phyloP scores from a whole-genome alignment of 2,329 filamentous ascomycete genomes.

The Talaromyces sp. region DNA sequence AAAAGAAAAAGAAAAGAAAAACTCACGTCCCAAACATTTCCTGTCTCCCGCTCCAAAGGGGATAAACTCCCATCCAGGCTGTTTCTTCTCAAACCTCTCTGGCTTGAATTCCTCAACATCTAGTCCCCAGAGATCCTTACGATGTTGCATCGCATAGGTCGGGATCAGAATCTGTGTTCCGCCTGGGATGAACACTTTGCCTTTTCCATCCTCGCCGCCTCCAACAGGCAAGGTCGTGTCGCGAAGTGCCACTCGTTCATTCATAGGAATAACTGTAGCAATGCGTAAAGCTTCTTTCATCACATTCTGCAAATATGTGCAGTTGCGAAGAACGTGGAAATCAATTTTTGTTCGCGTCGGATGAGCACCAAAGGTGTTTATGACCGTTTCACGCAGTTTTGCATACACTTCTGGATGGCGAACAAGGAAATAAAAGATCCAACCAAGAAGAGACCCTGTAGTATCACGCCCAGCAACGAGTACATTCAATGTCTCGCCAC shows the following conservation, averaged over 20 bases:
- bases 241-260: constrained; percentile 34
- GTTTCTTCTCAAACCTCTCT: constrained; percentile 13
- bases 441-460: constrained; percentile 30
- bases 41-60: constrained; percentile 25
- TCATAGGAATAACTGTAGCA: constrained; percentile 44
- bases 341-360: constrained; percentile 9
- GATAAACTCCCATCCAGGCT: constrained; percentile 41
- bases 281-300: constrained; percentile 40
- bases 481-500: constrained; percentile 45
- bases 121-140: constrained; percentile 46
- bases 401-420: constrained; percentile 22
- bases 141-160: constrained; percentile 68
- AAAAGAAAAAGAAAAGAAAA: background rate
- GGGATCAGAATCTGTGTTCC: constrained; percentile 64
- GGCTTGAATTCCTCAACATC: constrained; percentile 35
- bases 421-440: constrained; percentile 28
- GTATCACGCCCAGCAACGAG: constrained; percentile 35
- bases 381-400: constrained; percentile 30
- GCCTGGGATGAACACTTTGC: constrained; percentile 63
- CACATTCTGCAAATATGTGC: constrained; percentile 18
- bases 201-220: constrained; percentile 57
- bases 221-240: constrained; percentile 46
- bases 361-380: constrained; percentile 39
- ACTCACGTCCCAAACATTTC: constrained; percentile 21
- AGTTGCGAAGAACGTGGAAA: constrained; percentile 10